Evolutionary conservation across 495 filamentous ascomycete genomes (phyloP), one percentile per base, ranked within the genome.

Genomic region (Glutinoglossum americanum): DNA sequence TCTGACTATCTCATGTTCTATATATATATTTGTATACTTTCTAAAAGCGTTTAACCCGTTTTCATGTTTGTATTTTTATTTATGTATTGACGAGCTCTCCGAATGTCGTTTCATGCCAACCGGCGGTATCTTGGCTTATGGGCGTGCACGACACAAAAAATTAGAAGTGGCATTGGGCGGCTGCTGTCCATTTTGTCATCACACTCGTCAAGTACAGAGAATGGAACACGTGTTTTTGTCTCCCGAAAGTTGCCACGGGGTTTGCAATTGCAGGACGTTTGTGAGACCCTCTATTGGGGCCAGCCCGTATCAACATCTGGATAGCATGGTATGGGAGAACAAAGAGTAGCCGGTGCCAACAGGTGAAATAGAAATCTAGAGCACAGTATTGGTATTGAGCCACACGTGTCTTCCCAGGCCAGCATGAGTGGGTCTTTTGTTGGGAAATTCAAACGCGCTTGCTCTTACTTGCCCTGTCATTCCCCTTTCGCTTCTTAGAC

Each of bases 401-500:
- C n/a, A n/a, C n/a, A n/a, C n/a, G n/a, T n/a, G n/a, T n/a, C n/a
- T n/a, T n/a, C n/a, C n/a, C n/a, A n/a, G n/a, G n/a, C n/a, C n/a
- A n/a, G n/a, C n/a, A n/a, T n/a, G n/a, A n/a, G n/a, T n/a, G n/a
- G n/a, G n/a, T n/a, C n/a, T n/a, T n/a, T n/a, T n/a, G n/a, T 51
- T 23, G 47, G 3, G 8, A 26, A 25, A 51, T 21, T 28, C 21
- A 28, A 7, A 26, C 26, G 21, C 47, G 1, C n/a, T 5, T 25
- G 21, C 15, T 13, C 21, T 28, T 19, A 25, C 4, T 51, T 25
- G 21, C 47, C 15, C 25, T 51, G 25, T 17, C 4, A 15, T 28
- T 21, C 13, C 49, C 26, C 26, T 71, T 76, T 63, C 76, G 76
- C 61, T 51, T 57, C 56, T 58, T 23, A n/a, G 67, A 69, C 59